Conservation (phyloP, 2,329 filamentous ascomycete genomes). For the Grosmannia huntii region DNA sequence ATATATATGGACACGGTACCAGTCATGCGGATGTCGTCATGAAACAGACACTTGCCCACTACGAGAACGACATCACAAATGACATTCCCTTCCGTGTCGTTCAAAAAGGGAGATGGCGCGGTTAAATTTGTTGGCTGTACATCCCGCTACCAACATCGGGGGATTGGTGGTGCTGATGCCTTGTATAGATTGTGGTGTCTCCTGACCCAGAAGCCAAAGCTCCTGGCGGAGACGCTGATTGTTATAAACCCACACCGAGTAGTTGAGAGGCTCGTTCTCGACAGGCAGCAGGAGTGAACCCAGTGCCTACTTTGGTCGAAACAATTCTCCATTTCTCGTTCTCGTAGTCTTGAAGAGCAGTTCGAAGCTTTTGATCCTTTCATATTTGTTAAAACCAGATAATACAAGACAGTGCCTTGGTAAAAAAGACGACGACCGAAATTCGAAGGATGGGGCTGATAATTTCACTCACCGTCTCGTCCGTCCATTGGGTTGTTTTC, state of each 20-base stretch:
- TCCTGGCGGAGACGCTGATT: slow-evolving; percentile 40
- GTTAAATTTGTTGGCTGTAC: background rate
- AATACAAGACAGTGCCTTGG: background rate
- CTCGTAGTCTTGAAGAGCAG: slow-evolving; percentile 71
- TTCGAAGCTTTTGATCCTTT: slow-evolving; percentile 67
- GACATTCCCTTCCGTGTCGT: no score
- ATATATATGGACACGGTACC: no score
- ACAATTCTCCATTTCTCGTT: slow-evolving; percentile 90
- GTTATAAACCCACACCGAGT: slow-evolving; percentile 37
- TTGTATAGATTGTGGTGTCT: slow-evolving; percentile 31
- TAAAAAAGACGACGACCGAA: no score
- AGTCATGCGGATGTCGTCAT: no score
- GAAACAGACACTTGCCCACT: no score
- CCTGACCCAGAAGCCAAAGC: slow-evolving; percentile 30
- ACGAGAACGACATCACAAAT: no score
- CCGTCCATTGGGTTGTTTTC: slow-evolving; percentile 86
- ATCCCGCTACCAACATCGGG: background rate
- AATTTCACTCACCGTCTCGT: slow-evolving; percentile 66
- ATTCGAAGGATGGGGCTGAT: background rate
- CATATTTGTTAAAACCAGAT: slow-evolving; percentile 1
- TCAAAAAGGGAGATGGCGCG: no score
- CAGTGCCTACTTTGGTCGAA: slow-evolving; percentile 78
- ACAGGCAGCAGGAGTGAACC: slow-evolving; percentile 78
- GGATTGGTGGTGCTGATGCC: slow-evolving; percentile 1
- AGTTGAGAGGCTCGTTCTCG: slow-evolving; percentile 65